Base-by-base conservation (phyloP, 1,139 yeast species). In the Tardiomyces depauwii region DNA sequence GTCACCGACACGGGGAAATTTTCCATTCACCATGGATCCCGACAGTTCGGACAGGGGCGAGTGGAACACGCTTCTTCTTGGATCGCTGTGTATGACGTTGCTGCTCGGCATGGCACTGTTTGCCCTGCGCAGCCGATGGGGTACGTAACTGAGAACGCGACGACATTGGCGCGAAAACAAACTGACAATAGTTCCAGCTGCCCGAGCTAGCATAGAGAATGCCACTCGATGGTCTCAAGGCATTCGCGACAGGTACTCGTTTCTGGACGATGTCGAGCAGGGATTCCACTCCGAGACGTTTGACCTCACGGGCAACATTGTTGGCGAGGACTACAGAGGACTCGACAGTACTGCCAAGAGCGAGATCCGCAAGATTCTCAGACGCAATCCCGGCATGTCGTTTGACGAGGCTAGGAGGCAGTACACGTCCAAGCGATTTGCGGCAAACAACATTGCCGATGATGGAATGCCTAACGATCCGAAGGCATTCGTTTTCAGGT, bases 341-440 rank as follows among this genome's bases (percentile, higher is more conserved):
- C 67, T 85, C 41, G 80, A 77, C 59, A 76, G 69, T 38, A 59
- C 52, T 4, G 77, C 84, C 2, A 80, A 78, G 58, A 56, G 56
- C 13, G 73, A 69, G 46, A 77, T 85, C 16, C 66, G 67, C 49
- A 54, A 61, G 33, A 66, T 83, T 18, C 84, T 84, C 93, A 55
- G 63, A n/a, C 57, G 66, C 5, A 62, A 67, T 23, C 58, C 65
- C 40, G 59, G 67, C 21, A 48, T 82, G 36, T 57, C 74, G 1
- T 85, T 85, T 61, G 95, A 85, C 58, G 78, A 78, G 42, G 95
- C 95, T 1, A 68, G 95, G 47, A 63, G 75, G 12, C 59, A 68
- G 45, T 80, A 74, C 55, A 73, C 77, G 1, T 70, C 67, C 47
- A 55, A 61, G 18, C 67, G 66, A 52, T 70, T 84, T 58, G 65